Conservation (phyloP, 1,284 basidiomycete species). For the Chiua sp. region DNA sequence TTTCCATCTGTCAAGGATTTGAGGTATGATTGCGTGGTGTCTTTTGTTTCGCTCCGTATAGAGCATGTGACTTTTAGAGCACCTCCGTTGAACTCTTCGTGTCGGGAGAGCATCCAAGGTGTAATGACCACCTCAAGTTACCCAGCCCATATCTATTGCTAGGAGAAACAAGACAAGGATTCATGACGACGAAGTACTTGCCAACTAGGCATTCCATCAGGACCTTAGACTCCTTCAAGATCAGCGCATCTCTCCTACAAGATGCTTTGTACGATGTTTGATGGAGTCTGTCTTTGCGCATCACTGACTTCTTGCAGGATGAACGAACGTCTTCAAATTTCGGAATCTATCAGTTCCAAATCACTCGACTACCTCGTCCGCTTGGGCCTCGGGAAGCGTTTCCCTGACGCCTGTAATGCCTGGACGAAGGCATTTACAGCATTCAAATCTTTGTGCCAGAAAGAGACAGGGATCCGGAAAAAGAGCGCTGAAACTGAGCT, state of each 20-base stretch:
- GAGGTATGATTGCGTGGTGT: constrained; percentile 33
- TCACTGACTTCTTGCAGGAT: constrained; percentile 28
- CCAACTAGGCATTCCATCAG: constrained; percentile 20
- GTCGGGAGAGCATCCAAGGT: constrained; percentile 22
- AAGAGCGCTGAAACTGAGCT: constrained; percentile 20
- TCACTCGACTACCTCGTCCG: constrained; percentile 38
- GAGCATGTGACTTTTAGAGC: constrained; percentile 16
- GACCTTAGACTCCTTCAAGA: constrained; percentile 6
- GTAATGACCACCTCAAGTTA: constrained; percentile 25
- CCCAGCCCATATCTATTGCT: constrained; percentile 37
- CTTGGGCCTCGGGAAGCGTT: constrained; percentile 39
- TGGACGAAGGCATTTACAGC: constrained; percentile 31
- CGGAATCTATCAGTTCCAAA: constrained; percentile 29
- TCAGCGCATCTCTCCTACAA: constrained; percentile 19
- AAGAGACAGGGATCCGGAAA: constrained; percentile 7
- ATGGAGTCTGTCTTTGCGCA: not conserved
- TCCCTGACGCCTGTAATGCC: constrained; percentile 27
- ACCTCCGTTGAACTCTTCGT: constrained; percentile 16
- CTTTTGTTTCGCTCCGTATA: not conserved
- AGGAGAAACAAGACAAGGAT: constrained; percentile 42
- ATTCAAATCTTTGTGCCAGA: constrained; percentile 7
- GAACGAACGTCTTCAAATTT: constrained; percentile 35
- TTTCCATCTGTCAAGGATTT: constrained; percentile 47
- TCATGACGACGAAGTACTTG: constrained; percentile 37
- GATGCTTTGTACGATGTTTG: constrained; percentile 24